phyloP scores from a whole-genome alignment of 805 yeast species.

The Suhomyces sp. region DNA sequence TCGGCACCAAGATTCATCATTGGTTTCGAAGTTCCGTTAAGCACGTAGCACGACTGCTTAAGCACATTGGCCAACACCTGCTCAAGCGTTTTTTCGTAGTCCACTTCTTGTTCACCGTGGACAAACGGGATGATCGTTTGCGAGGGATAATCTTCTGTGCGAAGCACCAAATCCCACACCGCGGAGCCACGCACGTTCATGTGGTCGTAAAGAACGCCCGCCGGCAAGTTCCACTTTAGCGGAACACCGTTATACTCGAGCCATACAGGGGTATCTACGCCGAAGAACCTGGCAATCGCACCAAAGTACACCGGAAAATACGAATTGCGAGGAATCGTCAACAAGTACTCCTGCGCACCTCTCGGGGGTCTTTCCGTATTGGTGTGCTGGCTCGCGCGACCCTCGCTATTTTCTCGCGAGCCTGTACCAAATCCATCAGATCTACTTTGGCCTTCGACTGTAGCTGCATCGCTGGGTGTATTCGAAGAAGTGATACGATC shows the following conservation, averaged over 20 bases:
- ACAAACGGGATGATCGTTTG: constrained; percentile 31
- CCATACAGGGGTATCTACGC: constrained; percentile 48
- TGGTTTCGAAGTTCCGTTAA: constrained; percentile 73
- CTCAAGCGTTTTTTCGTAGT: constrained; percentile 33
- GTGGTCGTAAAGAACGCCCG: constrained; percentile 66
- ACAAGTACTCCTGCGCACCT: constrained; percentile 14
- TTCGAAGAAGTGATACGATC: background rate
- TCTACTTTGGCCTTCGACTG: background rate
- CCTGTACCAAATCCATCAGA: background rate
- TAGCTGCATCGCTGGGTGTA: background rate
- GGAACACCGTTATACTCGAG: constrained; percentile 64
- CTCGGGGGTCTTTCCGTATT: background rate
- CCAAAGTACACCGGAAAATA: constrained; percentile 49
- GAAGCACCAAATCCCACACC: constrained; percentile 39
- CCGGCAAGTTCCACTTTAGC: constrained; percentile 72
- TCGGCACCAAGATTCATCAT: constrained; percentile 73
- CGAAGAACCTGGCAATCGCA: constrained; percentile 37
- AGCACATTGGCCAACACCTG: constrained; percentile 71
- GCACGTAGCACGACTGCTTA: constrained; percentile 76
- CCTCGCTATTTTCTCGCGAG: background rate
- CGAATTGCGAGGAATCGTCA: constrained; percentile 40
- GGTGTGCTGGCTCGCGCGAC: background rate
- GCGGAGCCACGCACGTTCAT: constrained; percentile 18
- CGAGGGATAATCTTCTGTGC: constrained; percentile 23
- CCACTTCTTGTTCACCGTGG: constrained; percentile 9